Base-by-base conservation (phyloP, 2,329 filamentous ascomycete genomes). In the Penicillium sp. region DNA sequence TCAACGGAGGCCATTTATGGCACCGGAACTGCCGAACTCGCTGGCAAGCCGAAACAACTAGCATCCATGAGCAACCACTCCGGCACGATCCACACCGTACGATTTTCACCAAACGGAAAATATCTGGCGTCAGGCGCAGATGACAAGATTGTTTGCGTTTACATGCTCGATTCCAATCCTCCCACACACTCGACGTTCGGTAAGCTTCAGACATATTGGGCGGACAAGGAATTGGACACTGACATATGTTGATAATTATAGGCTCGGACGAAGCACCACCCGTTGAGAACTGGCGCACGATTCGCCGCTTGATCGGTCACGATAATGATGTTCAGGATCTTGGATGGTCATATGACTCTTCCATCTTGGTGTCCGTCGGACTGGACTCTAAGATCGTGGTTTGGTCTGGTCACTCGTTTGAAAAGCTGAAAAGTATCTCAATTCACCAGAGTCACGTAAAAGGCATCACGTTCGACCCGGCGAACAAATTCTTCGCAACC, bases 241-340 rank as follows among this genome's bases (percentile, higher is more conserved):
- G 32, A 53, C n/a, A 32, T 48, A 47, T 43, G 41, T 48, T 27
- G 54, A 64, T 32, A 42, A 61, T 43, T 24, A 40, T 70, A 86
- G 88, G 89, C 57, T 86, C 89, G 47, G 94, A 92, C 72, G 94
- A 97, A 70, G 86, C 91, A 29, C 91, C 93, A 3, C 92, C 93
- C 0, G 89, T 96, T 44, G 94, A 99, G 80, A 97, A 97, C 67
- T 99, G 94, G 94, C 92, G 96, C 75, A 96, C 96, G 21, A 88
- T 92, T 67, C 90, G 91, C 70, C 88, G 94, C 59, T 79, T 99
- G 48, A 94, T 97, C 55, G 95, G 94, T 14, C 95, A 99, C 72
- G 94, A 99, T 68, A 99, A 97, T 69, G 94, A 99, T 76, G 92
- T 99, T 5, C 94, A 99, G 75, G 95, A 99, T 77, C 79, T 99